Base-by-base conservation (phyloP, 1,284 basidiomycete genomes). In the Austroboletus olivaceoglutinosus region DNA sequence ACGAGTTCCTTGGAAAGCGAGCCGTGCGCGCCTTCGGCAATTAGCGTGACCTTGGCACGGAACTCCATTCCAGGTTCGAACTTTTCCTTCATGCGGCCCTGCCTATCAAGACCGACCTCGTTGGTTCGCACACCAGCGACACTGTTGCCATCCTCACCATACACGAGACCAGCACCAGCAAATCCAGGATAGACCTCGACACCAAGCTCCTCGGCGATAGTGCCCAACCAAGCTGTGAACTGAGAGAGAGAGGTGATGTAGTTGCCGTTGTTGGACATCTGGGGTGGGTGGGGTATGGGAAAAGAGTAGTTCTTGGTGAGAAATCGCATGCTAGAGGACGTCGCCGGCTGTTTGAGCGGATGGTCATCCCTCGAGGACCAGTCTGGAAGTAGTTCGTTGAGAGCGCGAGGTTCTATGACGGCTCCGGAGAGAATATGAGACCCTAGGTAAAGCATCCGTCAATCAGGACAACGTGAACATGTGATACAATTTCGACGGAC, bases 51-150 rank as follows among this genome's bases (percentile, higher is more conserved):
- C 65, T 91, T 94, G 34, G 96, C 88, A 51, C 88, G 86, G 75
- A 99, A 99, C 57, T 92, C 87, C 93, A 99, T 98, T 4, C 96
- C 96, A 1, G 95, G 92, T 70, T 98, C 95, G 65, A 95, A 99
- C 13, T 84, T 82, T 41, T 93, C 85, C 70, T 97, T 98, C 70
- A 88, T 86, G 54, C 82, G 76, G 30, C 83, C 82, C 50, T 84
- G 74, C 64, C 85, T 87, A 67, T 94, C 89, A 43, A 99, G 76
- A 8, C 96, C 96, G 31, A 98, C 94, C 64, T 98, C 96, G 64
- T 98, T 98, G 34, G 96, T 98, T 43, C 86, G 76, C 21, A 99
- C 89, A 23, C 96, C 97, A 34, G 78, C 79, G 41, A 99, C 86
- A 45, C 76, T 73, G 18, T 75, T 80, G 18, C 85, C 85, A 56